These are phyloP conservation scores for Zasmidium cellare DNA, from an alignment of 2,329 filamentous ascomycete genomes.

Conservation along the genomic window DNA sequence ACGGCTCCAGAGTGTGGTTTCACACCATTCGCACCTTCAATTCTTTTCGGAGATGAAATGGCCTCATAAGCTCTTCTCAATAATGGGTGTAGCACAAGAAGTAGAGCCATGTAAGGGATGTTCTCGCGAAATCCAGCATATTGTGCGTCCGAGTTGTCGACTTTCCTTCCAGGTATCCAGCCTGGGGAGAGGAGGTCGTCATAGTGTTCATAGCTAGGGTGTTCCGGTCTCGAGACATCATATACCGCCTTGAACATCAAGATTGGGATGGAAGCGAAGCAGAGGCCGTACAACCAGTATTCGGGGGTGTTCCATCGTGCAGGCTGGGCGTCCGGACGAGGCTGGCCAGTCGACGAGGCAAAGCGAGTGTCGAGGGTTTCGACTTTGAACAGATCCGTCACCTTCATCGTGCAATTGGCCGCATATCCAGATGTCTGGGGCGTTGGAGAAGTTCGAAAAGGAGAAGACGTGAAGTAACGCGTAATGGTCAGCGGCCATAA, in stretches of 20 bases:
- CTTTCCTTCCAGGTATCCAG: conserved; percentile 90
- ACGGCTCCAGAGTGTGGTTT: neutral
- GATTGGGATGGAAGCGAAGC: conserved; percentile 69
- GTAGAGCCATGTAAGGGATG: conserved; percentile 72
- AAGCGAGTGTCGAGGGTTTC: conserved; percentile 73
- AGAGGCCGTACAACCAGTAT: conserved; percentile 76
- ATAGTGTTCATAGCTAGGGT: conserved; percentile 78
- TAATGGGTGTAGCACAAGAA: conserved; percentile 77
- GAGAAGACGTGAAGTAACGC: conserved; percentile 4
- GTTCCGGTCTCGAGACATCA: conserved; percentile 81
- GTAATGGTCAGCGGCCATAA: neutral
- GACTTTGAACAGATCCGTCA: conserved; percentile 57
- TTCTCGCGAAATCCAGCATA: conserved; percentile 85
- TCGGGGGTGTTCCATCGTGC: conserved; percentile 81
- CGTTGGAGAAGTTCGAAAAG: conserved; percentile 3
- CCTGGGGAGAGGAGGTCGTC: conserved; percentile 70
- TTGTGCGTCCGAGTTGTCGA: conserved; percentile 88
- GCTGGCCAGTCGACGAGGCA: conserved; percentile 59
- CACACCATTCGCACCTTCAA: conserved; percentile 2
- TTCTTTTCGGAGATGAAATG: conserved; percentile 21
- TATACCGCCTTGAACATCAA: conserved; percentile 87
- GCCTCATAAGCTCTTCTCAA: conserved; percentile 71
- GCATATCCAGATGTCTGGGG: conserved; percentile 3
- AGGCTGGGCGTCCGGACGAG: conserved; percentile 48
- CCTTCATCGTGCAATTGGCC: conserved; percentile 6